phyloP scores from a whole-genome alignment of 352 stramenopile species.

The Phytophthora brassicae region DNA sequence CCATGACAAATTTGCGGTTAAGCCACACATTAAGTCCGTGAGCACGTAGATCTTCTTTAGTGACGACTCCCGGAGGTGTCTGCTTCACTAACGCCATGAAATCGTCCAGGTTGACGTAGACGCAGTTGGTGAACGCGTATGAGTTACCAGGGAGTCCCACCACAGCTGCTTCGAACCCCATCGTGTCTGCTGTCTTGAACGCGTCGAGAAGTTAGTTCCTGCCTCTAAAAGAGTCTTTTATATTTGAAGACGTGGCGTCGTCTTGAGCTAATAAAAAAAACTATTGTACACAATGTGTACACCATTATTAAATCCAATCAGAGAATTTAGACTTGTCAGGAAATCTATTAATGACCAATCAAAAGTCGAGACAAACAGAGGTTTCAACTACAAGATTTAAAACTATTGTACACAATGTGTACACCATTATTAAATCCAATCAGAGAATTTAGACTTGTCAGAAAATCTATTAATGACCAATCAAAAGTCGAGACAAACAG shows the following conservation, averaged over 20 bases:
- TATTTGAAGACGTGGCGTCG: slow-evolving; percentile 11
- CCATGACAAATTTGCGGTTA: slow-evolving; percentile 82
- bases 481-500: not conserved
- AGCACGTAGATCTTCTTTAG: slow-evolving; percentile 70
- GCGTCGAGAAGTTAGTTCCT: not conserved
- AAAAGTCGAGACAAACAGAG: not conserved
- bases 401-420: slow-evolving; percentile 10
- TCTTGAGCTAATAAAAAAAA: slow-evolving; percentile 12
- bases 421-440: slow-evolving; percentile 14
- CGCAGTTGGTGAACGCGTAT: slow-evolving; percentile 81
- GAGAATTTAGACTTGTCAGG: slow-evolving; percentile 1
- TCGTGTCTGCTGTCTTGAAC: slow-evolving; percentile 14
- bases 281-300: slow-evolving; percentile 5
- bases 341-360: not conserved
- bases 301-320: slow-evolving; percentile 13
- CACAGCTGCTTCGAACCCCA: slow-evolving; percentile 65
- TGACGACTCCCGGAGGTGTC: slow-evolving; percentile 60
- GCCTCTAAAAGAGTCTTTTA: too few species aligned
- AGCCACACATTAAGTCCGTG: slow-evolving; percentile 82
- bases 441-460: slow-evolving; percentile 3
- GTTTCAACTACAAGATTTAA: slow-evolving; percentile 17
- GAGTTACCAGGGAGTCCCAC: slow-evolving; percentile 74
- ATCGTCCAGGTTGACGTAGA: slow-evolving; percentile 78
- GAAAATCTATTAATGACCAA: not conserved
- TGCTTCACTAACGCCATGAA: slow-evolving; percentile 70